Evolutionary conservation across 345 rosid genomes (phyloP), one percentile per base, ranked within the genome.

Genomic region (Lenwebbia sp.): DNA sequence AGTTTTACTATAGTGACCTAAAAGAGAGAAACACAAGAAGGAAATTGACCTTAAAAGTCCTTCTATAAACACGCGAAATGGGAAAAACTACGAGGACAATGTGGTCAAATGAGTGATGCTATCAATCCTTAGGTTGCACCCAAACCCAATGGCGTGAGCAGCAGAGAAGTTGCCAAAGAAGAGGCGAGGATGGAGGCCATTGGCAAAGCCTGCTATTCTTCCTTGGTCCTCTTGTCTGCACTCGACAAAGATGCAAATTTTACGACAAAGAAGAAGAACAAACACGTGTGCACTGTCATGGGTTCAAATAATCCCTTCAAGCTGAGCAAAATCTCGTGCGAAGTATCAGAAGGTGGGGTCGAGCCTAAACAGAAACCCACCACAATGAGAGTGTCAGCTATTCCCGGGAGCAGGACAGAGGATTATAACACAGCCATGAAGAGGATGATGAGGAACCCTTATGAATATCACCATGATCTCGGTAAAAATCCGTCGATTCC

Each of bases 381-480:
- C 33, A 6, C 83, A 41, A 88, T 83, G 82, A 85, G 87, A 13
- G 84, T 86, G 26, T 90, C 93, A 10, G 88, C 88, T 25, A 90
- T 90, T 83, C 90, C 92, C 84, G 91, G 85, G 86, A 91, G 88
- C 90, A 92, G 85, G 86, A 87, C 92, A 93, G 96, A 95, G 41
- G 95, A 93, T 44, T 96, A 95, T 87, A 95, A 96, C 87, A 89
- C 86, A 41, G 95, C 96, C 89, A 96, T 95, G 98, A 95, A 95
- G 93, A 92, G 90, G 88, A 88, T 95, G 95, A 96, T 93, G 99
- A 94, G 98, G 84, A 95, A 89, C 91, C 98, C 98, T 3, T 96
- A 93, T 85, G 98, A 96, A 86, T 96, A 96, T 90, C 98, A 95
- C 88, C 99, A 96, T 84, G 99, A 96, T 89, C 94, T 96, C 10